Percentiles rank a stretch among this genome's conserved stretches.
These are phyloP conservation scores for Hysterangium stoloniferum DNA, from an alignment of 768 basidiomycete species.

Conservation along the genomic window DNA sequence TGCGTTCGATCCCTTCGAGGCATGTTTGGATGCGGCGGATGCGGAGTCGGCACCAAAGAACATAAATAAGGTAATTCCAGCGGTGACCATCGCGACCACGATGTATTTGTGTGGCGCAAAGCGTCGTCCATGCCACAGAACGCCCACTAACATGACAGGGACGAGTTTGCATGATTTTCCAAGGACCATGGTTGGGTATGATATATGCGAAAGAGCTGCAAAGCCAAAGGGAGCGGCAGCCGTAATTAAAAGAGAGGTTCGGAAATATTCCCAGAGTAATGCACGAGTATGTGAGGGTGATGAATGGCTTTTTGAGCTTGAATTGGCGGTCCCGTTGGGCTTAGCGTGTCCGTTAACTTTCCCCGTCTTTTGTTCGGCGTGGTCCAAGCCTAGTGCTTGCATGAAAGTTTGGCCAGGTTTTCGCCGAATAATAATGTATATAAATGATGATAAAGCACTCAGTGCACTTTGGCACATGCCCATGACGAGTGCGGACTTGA, in stretches of 20 bases:
- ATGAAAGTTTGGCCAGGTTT: slow-evolving; percentile 44
- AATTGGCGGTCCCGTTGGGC: slow-evolving; percentile 19
- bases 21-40: slow-evolving; percentile 31
- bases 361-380: slow-evolving; percentile 18
- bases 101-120: slow-evolving; percentile 94
- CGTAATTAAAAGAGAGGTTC: slow-evolving; percentile 83
- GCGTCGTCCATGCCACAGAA: slow-evolving; percentile 84
- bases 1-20: slow-evolving; percentile 29
- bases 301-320: slow-evolving; percentile 34
- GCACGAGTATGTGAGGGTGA: slow-evolving; percentile 31
- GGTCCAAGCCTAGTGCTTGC: slow-evolving; percentile 55
- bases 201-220: slow-evolving; percentile 89
- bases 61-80: slow-evolving; percentile 93
- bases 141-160: slow-evolving; percentile 97
- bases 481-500: slow-evolving; percentile 79
- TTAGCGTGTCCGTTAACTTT: slow-evolving; percentile 22
- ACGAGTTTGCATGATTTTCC: slow-evolving; percentile 99
- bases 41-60: slow-evolving; percentile 57
- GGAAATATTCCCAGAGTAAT: slow-evolving; percentile 69
- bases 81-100: slow-evolving; percentile 88
- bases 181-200: slow-evolving; percentile 97
- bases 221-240: slow-evolving; percentile 94
- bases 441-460: slow-evolving; percentile 66
- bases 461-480: slow-evolving; percentile 79
- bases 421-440: slow-evolving; percentile 62